Percentiles rank a stretch among this genome's conserved stretches.
phyloP scores from a whole-genome alignment of 192 early-diverging fungal species.

The Backusella psychrophila region DNA sequence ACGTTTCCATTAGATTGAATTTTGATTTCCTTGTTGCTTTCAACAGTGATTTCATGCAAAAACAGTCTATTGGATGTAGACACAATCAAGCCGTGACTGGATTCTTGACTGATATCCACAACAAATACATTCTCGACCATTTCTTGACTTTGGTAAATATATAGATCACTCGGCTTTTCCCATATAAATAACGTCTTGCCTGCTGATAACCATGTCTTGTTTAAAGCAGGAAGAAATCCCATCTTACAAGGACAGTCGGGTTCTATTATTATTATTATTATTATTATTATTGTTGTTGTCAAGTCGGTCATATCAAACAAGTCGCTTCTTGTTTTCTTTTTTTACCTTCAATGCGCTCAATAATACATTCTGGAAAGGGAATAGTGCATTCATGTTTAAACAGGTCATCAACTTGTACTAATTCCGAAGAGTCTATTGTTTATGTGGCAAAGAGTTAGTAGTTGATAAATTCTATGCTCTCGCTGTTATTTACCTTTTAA shows the following conservation, averaged over 20 bases:
- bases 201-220: not conserved
- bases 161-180: not conserved
- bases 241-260: conserved; percentile 12
- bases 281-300: not conserved
- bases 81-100: not conserved
- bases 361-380: not conserved
- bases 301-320: not conserved
- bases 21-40: not conserved
- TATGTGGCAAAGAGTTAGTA: not conserved
- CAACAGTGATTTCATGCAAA: not conserved
- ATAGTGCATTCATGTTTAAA: not conserved
- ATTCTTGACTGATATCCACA: not conserved
- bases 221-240: not conserved
- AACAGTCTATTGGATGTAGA: not conserved
- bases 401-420: not conserved
- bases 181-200: not conserved
- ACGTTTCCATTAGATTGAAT: not conserved
- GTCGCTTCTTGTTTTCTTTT: not conserved
- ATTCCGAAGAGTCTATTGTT: not conserved
- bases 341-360: not conserved
- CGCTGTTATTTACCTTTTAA: not conserved
- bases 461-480: not conserved
- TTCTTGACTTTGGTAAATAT: not conserved
- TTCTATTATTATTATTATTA: not conserved
- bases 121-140: not conserved